These are phyloP conservation scores for Candida boleticola DNA, from an alignment of 805 yeast species.

Conservation along the genomic window DNA sequence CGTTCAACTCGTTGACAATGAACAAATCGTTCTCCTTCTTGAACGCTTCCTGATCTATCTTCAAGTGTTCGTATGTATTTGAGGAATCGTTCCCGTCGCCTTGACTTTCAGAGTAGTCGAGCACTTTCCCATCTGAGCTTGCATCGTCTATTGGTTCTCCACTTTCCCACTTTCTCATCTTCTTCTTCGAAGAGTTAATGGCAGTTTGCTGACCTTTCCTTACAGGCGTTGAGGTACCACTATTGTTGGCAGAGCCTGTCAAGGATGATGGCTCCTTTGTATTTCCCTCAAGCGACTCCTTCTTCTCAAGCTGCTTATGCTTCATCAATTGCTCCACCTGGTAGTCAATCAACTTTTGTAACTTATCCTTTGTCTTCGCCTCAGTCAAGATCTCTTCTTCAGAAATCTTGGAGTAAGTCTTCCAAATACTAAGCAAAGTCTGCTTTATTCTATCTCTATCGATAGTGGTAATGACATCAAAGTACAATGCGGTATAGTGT, in stretches of 20 bases:
- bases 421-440: constrained; percentile 30
- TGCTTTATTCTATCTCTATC: constrained; percentile 36
- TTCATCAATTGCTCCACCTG: constrained; percentile 39
- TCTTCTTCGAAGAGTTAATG: constrained; percentile 26
- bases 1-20: constrained; percentile 39
- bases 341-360: constrained; percentile 33
- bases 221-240: constrained; percentile 10
- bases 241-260: background rate
- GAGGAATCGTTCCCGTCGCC: constrained; percentile 3
- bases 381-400: constrained; percentile 21
- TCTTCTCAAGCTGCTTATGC: constrained; percentile 16
- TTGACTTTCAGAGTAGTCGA: constrained; percentile 32
- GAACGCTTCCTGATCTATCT: constrained; percentile 33
- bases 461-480: constrained; percentile 37
- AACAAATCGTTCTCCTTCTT: constrained; percentile 37
- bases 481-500: constrained; percentile 35
- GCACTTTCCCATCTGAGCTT: constrained; percentile 14
- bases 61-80: constrained; percentile 8
- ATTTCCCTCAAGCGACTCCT: constrained; percentile 1
- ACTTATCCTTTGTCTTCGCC: constrained; percentile 17
- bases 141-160: constrained; percentile 32
- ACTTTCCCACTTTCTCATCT: constrained; percentile 45
- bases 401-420: constrained; percentile 26
- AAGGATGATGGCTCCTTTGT: background rate
- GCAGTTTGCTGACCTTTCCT: constrained; percentile 7